Evolutionary conservation across 1,139 yeast genomes (phyloP).

Genomic region (Hemisphaericaspora xylofermentans): DNA sequence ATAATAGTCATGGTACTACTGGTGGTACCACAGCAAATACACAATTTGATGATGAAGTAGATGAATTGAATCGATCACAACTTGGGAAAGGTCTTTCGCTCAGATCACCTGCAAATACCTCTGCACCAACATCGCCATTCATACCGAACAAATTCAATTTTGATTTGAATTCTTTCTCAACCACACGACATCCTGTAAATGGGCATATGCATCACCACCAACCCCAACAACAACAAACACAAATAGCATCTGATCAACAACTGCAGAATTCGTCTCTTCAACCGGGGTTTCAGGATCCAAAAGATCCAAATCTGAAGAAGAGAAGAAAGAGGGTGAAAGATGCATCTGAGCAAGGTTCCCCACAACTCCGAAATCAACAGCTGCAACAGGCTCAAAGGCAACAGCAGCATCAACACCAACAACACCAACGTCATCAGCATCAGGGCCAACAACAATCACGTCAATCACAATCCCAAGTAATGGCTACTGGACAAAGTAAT

Average conservation of each 20-base stretch:
- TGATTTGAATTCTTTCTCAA: conserved; percentile 16
- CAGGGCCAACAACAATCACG: conserved; percentile 7
- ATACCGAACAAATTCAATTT: conserved; percentile 14
- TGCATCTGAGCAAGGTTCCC: conserved; percentile 2
- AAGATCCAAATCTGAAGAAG: conserved; percentile 3
- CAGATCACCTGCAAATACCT: conserved; percentile 15
- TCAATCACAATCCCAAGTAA: conserved; percentile 1
- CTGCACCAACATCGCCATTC: conserved; percentile 18
- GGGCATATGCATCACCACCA: conserved; percentile 6
- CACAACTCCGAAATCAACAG: conserved; percentile 4
- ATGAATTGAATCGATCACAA: conserved; percentile 10
- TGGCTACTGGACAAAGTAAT: background rate
- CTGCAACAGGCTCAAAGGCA: conserved; percentile 3
- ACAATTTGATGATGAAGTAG: conserved; percentile 14
- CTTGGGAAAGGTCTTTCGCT: conserved; percentile 11
- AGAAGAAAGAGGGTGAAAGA: conserved; percentile 3
- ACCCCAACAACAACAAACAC: conserved; percentile 3
- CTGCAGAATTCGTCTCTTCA: conserved; percentile 6
- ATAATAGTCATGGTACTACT: background rate
- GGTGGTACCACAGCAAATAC: conserved; percentile 3
- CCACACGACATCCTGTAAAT: conserved; percentile 8
- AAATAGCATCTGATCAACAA: conserved; percentile 2
- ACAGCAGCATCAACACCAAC: conserved; percentile 5
- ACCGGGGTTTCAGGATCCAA: background rate
- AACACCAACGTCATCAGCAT: conserved; percentile 7